phyloP scores from a whole-genome alignment of 2,329 filamentous ascomycete genomes.

The Sporothrix phasma region DNA sequence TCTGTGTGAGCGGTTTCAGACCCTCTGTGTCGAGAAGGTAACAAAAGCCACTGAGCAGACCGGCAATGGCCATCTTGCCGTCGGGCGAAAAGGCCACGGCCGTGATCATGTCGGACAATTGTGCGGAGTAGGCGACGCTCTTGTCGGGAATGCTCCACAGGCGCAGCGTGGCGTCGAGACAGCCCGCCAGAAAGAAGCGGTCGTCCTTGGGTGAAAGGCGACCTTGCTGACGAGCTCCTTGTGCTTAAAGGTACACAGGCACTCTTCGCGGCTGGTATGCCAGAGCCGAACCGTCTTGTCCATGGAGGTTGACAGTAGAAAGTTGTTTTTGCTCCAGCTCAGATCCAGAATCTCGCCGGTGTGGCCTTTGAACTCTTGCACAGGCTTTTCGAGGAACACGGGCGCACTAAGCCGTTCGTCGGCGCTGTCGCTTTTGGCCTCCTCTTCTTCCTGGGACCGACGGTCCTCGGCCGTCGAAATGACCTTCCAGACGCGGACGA shows the following conservation, averaged over 20 bases:
- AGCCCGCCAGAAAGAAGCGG: conserved; percentile 91
- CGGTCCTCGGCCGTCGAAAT: conserved; percentile 75
- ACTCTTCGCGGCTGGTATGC: conserved; percentile 79
- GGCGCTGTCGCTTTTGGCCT: conserved; percentile 38
- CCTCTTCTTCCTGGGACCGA: conserved; percentile 59
- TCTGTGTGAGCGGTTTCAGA: conserved; percentile 70
- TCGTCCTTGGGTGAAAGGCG: conserved; percentile 87
- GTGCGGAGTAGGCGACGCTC: conserved; percentile 70
- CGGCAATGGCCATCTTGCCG: conserved; percentile 80
- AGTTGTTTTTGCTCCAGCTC: conserved; percentile 99
- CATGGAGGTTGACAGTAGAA: conserved; percentile 91
- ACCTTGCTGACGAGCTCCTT: conserved; percentile 93
- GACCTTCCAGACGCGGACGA: conserved; percentile 82
- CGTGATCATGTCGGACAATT: conserved; percentile 79
- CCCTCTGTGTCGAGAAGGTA: conserved; percentile 90
- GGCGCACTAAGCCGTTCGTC: conserved; percentile 70
- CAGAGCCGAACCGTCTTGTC: conserved; percentile 93
- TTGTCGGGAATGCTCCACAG: conserved; percentile 98
- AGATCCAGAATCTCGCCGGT: conserved; percentile 78
- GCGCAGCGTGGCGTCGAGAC: conserved; percentile 75
- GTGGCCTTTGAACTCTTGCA: conserved; percentile 75
- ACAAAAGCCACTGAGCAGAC: conserved; percentile 74
- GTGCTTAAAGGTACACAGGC: conserved; percentile 87
- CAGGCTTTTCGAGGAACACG: conserved; percentile 72
- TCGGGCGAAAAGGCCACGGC: conserved; percentile 91